Percentiles rank a stretch among this genome's conserved stretches.
Conservation (phyloP, 2,329 filamentous ascomycete genomes). For the Penicillium polonicum region DNA sequence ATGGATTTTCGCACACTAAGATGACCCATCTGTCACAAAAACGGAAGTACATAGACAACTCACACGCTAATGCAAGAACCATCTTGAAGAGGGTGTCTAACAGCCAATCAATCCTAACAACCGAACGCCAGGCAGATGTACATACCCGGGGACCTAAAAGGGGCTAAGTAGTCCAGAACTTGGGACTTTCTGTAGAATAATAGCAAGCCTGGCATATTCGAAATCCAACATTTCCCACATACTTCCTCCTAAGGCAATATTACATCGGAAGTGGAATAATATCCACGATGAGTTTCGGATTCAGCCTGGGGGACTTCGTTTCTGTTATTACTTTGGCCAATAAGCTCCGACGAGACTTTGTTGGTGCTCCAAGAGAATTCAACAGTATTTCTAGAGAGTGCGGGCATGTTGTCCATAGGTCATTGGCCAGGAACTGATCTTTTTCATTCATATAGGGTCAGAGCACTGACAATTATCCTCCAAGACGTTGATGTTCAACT, state of each 20-base stretch:
- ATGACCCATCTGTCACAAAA: neutral
- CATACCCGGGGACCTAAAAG: neutral
- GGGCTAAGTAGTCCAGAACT: neutral
- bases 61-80: neutral
- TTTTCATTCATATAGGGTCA: neutral
- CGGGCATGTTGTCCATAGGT: neutral
- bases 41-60: neutral
- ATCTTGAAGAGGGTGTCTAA: neutral
- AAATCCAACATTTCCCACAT: neutral
- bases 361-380: neutral
- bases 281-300: slow-evolving; percentile 1
- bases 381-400: neutral
- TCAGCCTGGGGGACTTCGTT: neutral
- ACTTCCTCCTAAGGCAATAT: neutral
- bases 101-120: neutral
- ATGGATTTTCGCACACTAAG: too few relatives aligned
- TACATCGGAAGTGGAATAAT: neutral
- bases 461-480: neutral
- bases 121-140: neutral
- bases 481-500: slow-evolving; percentile 1
- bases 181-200: neutral
- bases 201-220: neutral
- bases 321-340: neutral
- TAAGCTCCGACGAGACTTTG: slow-evolving; percentile 1
- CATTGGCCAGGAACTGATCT: neutral